These are phyloP conservation scores for Cryptococcus jaspeensis DNA, from an alignment of 1,284 basidiomycete genomes.

Conservation along the genomic window DNA sequence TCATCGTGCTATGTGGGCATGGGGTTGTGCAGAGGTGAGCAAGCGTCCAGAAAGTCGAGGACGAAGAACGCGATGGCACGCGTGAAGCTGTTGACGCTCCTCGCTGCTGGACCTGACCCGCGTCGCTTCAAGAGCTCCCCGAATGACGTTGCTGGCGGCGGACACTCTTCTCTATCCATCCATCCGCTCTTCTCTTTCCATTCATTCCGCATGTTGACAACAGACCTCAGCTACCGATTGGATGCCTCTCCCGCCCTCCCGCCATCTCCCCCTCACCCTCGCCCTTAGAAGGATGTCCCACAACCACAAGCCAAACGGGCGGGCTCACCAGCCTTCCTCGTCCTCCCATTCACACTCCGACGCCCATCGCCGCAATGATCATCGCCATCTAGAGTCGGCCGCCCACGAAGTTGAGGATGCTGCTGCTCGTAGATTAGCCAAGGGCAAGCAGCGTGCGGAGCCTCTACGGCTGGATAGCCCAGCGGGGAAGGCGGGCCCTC, in stretches of 20 bases:
- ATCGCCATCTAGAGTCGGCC: not conserved
- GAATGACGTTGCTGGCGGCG: not conserved
- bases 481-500: not conserved
- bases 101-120: no score
- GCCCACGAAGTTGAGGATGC: conserved; percentile 6
- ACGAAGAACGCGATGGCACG: not conserved
- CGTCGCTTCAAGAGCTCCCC: no score
- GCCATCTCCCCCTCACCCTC: not conserved
- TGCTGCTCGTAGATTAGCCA: not conserved
- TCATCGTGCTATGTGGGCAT: conserved; percentile 1
- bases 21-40: no score
- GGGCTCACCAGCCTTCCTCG: conserved; percentile 1
- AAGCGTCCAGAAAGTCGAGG: not conserved
- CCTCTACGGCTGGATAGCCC: not conserved
- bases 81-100: no score
- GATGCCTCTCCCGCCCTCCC: no score
- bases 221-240: no score
- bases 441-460: conserved; percentile 27
- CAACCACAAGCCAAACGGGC: conserved; percentile 5
- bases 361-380: not conserved
- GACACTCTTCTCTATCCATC: no score
- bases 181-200: no score
- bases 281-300: conserved; percentile 7
- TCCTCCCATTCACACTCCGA: conserved; percentile 6
- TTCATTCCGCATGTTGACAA: no score